Conservation (phyloP, 2,329 filamentous ascomycete species). For the Ophiognomonia clavigignenti-juglandacearum region DNA sequence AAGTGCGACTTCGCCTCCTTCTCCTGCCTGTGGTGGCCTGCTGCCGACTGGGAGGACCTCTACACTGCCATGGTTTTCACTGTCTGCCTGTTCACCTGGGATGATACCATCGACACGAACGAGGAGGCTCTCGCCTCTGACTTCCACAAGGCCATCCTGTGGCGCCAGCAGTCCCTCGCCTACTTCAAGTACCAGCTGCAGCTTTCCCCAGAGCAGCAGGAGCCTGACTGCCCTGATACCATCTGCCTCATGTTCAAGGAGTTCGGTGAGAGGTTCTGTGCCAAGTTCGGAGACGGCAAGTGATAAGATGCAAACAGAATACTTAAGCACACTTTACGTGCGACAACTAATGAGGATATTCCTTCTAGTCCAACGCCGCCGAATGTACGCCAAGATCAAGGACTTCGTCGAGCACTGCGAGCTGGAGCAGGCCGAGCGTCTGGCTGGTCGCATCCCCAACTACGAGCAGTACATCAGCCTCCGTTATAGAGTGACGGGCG, state of each 20-base stretch:
- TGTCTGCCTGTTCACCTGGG: constrained; percentile 30
- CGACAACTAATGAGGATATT: neutral
- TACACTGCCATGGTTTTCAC: constrained; percentile 26
- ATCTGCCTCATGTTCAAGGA: constrained; percentile 18
- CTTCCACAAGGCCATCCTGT: constrained; percentile 24
- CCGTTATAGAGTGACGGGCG: constrained; percentile 18
- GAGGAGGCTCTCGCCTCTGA: constrained; percentile 26
- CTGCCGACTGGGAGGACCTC: constrained; percentile 28
- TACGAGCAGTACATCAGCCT: constrained; percentile 17
- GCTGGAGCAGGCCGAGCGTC: constrained; percentile 18
- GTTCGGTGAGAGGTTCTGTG: constrained; percentile 15
- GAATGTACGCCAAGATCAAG: constrained; percentile 17
- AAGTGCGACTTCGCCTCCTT: constrained; percentile 28
- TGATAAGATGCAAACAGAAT: too few relatives aligned
- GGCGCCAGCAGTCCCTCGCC: constrained; percentile 25
- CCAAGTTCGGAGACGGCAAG: constrained; percentile 14
- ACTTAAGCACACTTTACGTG: too few relatives aligned
- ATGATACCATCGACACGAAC: constrained; percentile 29
- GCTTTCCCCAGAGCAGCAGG: constrained; percentile 14
- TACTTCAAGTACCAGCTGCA: constrained; percentile 25
- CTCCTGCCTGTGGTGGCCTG: constrained; percentile 28
- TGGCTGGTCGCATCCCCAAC: constrained; percentile 15
- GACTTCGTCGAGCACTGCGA: constrained; percentile 16
- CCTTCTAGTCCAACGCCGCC: constrained; percentile 11
- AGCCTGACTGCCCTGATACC: constrained; percentile 14